Evolutionary conservation across 2,329 filamentous ascomycete genomes (phyloP).

Genomic region (Calonectria henricotiae): DNA sequence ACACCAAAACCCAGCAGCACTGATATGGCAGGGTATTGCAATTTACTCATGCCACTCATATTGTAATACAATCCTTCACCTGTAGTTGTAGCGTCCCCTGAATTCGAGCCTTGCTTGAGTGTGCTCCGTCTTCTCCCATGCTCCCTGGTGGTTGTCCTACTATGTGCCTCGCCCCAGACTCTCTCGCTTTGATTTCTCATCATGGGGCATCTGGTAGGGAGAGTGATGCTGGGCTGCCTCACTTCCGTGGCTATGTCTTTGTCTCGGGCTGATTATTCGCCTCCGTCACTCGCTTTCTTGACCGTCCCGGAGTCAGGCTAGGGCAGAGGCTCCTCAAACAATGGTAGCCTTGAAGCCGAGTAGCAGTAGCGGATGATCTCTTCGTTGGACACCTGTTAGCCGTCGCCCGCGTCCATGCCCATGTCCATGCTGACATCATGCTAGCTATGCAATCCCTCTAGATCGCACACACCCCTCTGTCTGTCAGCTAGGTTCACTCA

Average conservation of each 20-base stretch:
- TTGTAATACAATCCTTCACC: background rate
- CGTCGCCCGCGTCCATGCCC: conserved; percentile 14
- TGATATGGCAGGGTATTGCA: background rate
- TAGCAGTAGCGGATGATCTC: conserved; percentile 15
- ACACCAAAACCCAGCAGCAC: too few species aligned
- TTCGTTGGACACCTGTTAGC: conserved; percentile 14
- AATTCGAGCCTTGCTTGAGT: background rate
- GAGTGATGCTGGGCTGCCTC: background rate
- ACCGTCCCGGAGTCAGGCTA: conserved; percentile 1
- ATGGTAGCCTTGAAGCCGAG: conserved; percentile 1
- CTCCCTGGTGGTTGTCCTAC: background rate
- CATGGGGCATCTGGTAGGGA: background rate
- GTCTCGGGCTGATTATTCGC: background rate
- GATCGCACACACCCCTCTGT: conserved; percentile 17
- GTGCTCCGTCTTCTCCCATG: background rate
- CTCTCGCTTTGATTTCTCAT: conserved; percentile 7
- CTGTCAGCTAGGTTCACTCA: background rate
- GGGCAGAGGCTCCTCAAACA: conserved; percentile 13
- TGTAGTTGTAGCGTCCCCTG: background rate
- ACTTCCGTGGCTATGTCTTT: conserved; percentile 1
- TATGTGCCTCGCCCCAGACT: background rate
- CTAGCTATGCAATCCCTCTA: conserved; percentile 14
- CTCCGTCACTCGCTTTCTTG: background rate
- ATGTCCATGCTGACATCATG: conserved; percentile 15
- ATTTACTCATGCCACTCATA: background rate